Conservation (phyloP, 1,284 basidiomycete species). For the Ustilago trichophora region DNA sequence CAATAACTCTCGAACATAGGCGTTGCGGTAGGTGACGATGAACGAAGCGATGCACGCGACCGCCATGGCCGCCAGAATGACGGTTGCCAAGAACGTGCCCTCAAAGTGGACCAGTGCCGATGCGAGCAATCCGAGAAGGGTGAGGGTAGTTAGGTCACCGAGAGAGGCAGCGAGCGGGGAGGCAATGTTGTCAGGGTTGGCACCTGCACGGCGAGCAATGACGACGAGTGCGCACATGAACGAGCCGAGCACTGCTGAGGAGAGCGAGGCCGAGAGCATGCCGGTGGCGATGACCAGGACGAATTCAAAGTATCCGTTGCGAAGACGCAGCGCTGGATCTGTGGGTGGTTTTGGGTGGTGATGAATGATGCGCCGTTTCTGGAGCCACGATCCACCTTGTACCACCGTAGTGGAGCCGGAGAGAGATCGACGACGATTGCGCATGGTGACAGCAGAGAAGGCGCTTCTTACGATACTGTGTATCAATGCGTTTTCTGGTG, state of each 20-base stretch:
- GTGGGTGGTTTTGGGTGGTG: conserved; percentile 61
- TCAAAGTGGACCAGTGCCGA: conserved; percentile 64
- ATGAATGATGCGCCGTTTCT: conserved; percentile 59
- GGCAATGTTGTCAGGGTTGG: conserved; percentile 95
- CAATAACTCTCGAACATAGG: conserved; percentile 76
- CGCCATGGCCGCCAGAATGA: conserved; percentile 74
- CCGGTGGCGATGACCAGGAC: conserved; percentile 86
- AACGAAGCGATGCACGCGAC: conserved; percentile 73
- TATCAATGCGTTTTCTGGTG: conserved; percentile 35
- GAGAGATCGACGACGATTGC: conserved; percentile 30
- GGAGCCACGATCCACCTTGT: conserved; percentile 3
- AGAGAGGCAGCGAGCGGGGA: conserved; percentile 91
- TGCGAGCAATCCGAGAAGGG: conserved; percentile 65
- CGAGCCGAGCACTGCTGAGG: conserved; percentile 81
- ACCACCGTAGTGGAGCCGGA: conserved; percentile 1
- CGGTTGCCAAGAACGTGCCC: conserved; percentile 67
- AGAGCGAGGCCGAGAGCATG: conserved; percentile 85
- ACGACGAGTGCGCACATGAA: conserved; percentile 92
- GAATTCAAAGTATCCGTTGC: conserved; percentile 71
- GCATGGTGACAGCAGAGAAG: conserved; percentile 25
- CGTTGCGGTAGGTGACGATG: conserved; percentile 73
- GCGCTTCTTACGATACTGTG: conserved; percentile 23
- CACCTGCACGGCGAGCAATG: conserved; percentile 76
- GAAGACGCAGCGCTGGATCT: conserved; percentile 57
- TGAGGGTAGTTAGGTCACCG: conserved; percentile 86